Base-by-base conservation (phyloP, 2,329 filamentous ascomycete genomes). In the Boeremia exigua region DNA sequence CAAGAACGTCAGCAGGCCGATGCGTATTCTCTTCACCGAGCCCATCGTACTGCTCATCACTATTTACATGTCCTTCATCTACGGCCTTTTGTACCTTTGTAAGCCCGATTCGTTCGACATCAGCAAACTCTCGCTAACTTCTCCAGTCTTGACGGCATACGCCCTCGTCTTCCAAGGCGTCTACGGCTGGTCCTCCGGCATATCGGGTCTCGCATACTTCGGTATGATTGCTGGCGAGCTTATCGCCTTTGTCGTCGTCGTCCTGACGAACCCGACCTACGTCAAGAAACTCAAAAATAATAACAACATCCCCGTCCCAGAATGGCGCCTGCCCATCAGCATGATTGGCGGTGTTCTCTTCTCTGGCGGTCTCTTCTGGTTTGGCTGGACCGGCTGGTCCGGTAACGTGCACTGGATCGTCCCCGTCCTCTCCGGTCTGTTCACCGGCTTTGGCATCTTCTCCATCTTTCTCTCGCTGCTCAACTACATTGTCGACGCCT, bases 131-230 rank as follows among this genome's bases (percentile, higher is more conserved):
- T 10, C 6, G 4, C 53, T 51, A n/a, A 51, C 25, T 6, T 3
- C 5, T 4, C n/a, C 15, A 56, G 93, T 95, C 79, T 81, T 96
- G 48, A 93, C 91, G 0, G 90, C 91, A 1, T 96, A 96, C 66
- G 88, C 90, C 0, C 84, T 95, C 39, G 89, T 96, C 43, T 96
- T 95, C 77, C 80, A 88, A 58, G 72, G 76, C 2, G 81, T 92
- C 4, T 89, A 96, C 73, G 82, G 84, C 62, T 88, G 94, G 79
- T 85, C 78, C 30, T 68, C 82, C 1, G 92, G 92, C 53, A 76
- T 90, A 15, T 84, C 87, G 4, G 92, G 92, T 1, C 81, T 96
- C 5, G 87, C 91, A 5, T 96, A 92, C 74, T 91, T 96, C 66
- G 92, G 92, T 50, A 91, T 96, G 88, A 85, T 95, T 47, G 67